A percentile compares a stretch with the other conserved stretches of the same genome.
phyloP scores from a whole-genome alignment of 768 basidiomycete genomes.

The Panaeolus cyanescens region DNA sequence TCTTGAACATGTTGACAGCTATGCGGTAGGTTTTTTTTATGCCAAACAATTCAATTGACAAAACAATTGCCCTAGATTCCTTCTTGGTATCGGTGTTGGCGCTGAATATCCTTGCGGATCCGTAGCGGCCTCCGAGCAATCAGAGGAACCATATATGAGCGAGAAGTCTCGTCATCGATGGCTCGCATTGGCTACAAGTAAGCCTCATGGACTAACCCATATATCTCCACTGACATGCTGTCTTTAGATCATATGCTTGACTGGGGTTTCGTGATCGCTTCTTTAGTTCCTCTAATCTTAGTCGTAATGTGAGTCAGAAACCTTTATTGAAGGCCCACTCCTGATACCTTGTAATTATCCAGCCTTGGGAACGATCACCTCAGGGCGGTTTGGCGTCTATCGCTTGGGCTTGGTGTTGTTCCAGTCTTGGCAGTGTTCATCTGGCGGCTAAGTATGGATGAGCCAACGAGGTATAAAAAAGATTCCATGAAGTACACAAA shows the following conservation, averaged over 20 bases:
- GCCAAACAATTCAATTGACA: background rate
- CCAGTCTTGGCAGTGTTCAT: slow-evolving; percentile 78
- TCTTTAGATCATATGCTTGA: no score
- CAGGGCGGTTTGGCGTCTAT: slow-evolving; percentile 83
- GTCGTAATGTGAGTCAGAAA: slow-evolving; percentile 90
- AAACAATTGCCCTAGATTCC: slow-evolving; percentile 51
- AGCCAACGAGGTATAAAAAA: slow-evolving; percentile 73
- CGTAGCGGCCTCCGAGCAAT: slow-evolving; percentile 87
- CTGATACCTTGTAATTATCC: no score
- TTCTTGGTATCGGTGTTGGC: slow-evolving; percentile 87
- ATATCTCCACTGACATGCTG: no score
- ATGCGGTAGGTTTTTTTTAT: slow-evolving; percentile 55
- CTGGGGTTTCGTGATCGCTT: slow-evolving; percentile 74
- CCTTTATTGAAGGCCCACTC: no score
- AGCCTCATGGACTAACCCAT: no score
- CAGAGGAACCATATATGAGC: slow-evolving; percentile 77
- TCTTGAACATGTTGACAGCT: slow-evolving; percentile 79
- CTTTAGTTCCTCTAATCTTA: slow-evolving; percentile 83
- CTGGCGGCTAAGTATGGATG: slow-evolving; percentile 85
- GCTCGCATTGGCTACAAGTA: slow-evolving; percentile 90
- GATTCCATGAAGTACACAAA: slow-evolving; percentile 74
- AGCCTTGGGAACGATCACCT: slow-evolving; percentile 80
- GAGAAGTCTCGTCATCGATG: slow-evolving; percentile 85
- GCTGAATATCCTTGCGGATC: slow-evolving; percentile 92
- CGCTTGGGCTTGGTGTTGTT: slow-evolving; percentile 81